These are phyloP conservation scores for Metschnikowia rubicola DNA, from an alignment of 805 yeast genomes.

Conservation along the genomic window DNA sequence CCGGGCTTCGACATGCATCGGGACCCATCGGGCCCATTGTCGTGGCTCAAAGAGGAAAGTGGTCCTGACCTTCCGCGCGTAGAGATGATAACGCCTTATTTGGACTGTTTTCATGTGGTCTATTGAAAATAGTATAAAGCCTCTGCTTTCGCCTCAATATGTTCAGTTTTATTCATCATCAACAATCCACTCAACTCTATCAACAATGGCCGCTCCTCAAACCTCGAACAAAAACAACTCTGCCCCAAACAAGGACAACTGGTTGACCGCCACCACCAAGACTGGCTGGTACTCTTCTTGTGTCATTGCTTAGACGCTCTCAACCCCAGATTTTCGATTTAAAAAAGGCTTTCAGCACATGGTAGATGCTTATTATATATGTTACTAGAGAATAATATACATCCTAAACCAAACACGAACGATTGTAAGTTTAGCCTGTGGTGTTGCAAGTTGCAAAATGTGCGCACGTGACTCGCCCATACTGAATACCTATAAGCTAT, in stretches of 20 bases:
- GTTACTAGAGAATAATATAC: background rate
- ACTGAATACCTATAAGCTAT: background rate
- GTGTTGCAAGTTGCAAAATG: background rate
- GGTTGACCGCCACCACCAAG: constrained; percentile 1
- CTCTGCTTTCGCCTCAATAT: too few relatives aligned
- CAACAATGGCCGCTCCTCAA: constrained; percentile 3
- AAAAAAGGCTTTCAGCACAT: background rate
- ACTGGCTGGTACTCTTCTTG: constrained; percentile 5
- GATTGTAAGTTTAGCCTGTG: background rate
- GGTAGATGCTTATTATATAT: background rate
- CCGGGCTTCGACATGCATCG: background rate
- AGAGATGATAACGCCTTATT: background rate
- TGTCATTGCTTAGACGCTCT: background rate
- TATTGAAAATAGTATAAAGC: background rate
- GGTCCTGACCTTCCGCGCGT: background rate
- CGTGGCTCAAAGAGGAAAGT: constrained; percentile 2
- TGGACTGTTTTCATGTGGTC: background rate
- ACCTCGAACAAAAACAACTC: constrained; percentile 1
- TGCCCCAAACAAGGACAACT: constrained; percentile 5
- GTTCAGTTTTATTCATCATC: background rate
- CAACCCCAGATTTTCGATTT: background rate
- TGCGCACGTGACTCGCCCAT: background rate
- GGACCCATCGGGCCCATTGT: background rate
- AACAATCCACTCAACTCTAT: background rate
- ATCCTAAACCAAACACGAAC: background rate